Base-by-base conservation (phyloP, 2,329 filamentous ascomycete species). In the Coniochaeta ligniaria region DNA sequence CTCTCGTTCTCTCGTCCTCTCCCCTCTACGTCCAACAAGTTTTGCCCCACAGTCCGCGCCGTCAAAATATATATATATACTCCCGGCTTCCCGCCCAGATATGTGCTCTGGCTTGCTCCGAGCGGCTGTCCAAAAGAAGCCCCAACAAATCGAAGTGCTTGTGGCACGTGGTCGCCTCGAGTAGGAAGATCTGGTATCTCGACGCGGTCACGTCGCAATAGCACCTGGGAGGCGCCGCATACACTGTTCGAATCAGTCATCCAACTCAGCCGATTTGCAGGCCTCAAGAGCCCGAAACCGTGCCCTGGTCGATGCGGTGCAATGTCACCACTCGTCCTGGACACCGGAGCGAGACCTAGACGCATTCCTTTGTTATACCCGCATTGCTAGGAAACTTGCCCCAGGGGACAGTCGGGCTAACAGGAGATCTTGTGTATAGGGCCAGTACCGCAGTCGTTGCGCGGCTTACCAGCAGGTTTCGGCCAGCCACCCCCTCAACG, bases 401-500 rank as follows among this genome's bases (percentile, higher is more conserved):
- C 47, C 2, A 24, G 14, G 22, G 17, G n/a, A 57, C 12, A 59
- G 22, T 61, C 67, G 67, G 66, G 70, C 75, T 76, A 72, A 76
- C 72, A 61, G 65, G 66, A 60, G 61, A 63, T 60, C 60, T 68
- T 60, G 47, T 60, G 28, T 57, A 41, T 71, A 85, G 82, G 82
- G 74, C 78, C 82, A 69, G 80, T 83, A 76, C 84, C 83, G 67
- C 85, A 86, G 74, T 78, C 83, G 69, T 72, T 88, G 67, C 82
- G 85, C 67, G 83, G 83, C 68, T 80, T 88, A 74, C 84, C 84
- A 59, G 79, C 78, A 67, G 82, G 81, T 64, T 88, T 86, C 71
- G 80, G 77, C 67, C 82, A 83, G 72, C 78, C 85, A 67, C 84
- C 83, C 72, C 83, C 35, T 14, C 84, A 85, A 68, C 80, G 79